Percentiles rank a stretch among this genome's conserved stretches.
phyloP scores from a whole-genome alignment of 768 basidiomycete genomes.

The Pleurotus eryngii region DNA sequence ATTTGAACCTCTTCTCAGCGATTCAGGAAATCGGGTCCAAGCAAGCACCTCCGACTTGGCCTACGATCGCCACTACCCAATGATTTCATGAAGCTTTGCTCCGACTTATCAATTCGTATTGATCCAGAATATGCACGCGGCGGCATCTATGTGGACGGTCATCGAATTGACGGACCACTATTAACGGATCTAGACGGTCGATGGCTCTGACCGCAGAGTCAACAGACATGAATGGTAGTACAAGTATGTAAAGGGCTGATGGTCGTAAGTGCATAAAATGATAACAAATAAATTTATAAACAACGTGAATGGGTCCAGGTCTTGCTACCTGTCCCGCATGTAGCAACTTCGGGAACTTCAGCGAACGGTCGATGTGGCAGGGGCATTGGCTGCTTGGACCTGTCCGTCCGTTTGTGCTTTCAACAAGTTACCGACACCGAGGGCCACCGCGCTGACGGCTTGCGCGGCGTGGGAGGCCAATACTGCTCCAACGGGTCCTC shows the following conservation, averaged over 20 bases:
- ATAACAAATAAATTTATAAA: slow-evolving; percentile 6
- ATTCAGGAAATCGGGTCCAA: slow-evolving; percentile 39
- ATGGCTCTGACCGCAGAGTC: slow-evolving; percentile 17
- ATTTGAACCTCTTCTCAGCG: slow-evolving; percentile 32
- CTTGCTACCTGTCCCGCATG: not conserved
- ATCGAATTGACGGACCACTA: slow-evolving; percentile 26
- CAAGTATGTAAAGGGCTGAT: too few relatives aligned
- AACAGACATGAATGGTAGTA: too few relatives aligned
- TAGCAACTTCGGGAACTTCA: not conserved
- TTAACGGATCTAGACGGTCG: slow-evolving; percentile 36
- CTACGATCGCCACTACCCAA: slow-evolving; percentile 55
- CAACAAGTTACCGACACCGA: slow-evolving; percentile 63
- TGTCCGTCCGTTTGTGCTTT: slow-evolving; percentile 41
- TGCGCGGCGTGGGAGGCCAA: slow-evolving; percentile 73
- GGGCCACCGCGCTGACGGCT: slow-evolving; percentile 75
- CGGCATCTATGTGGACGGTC: slow-evolving; percentile 45
- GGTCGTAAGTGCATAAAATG: not conserved
- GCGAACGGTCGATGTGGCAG: not conserved
- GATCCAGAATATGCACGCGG: slow-evolving; percentile 34
- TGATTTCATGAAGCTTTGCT: slow-evolving; percentile 53
- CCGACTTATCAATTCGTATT: slow-evolving; percentile 40
- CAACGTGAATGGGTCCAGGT: not conserved
- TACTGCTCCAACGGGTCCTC: slow-evolving; percentile 49
- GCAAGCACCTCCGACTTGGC: slow-evolving; percentile 48
- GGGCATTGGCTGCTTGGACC: not conserved